Base-by-base conservation (phyloP, 495 filamentous ascomycete species). In the Xylaria telfairii region DNA sequence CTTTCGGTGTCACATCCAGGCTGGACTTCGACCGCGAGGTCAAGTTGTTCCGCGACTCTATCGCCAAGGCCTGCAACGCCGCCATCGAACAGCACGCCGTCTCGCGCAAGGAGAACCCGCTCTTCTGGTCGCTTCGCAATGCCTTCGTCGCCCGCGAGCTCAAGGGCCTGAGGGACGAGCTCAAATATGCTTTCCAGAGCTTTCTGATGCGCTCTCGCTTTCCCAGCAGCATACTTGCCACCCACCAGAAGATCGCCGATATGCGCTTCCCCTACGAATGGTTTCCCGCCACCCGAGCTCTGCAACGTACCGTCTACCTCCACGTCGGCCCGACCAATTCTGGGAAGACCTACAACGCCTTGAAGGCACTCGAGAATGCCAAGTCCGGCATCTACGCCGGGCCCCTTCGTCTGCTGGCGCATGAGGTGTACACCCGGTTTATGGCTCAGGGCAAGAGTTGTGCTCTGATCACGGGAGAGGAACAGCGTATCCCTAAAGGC, bases 271-370 rank as follows among this genome's bases (percentile, higher is more conserved):
- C 96, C 0, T 85, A 88, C 62, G 96, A 98, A 76, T 98, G 94
- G 96, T 99, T 91, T 77, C 94, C 94, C 2, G 87, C 83, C 7
- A 92, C 96, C 26, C 88, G 96, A 60, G 83, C 88, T 24, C 81
- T 94, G 67, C 91, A 95, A 76, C 87, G 96, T 44, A 95, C 88
- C 2, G 87, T 98, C 67, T 92, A 98, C 83, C 83, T 99, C 10
- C 96, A 99, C 77, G 94, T 99, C 56, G 96, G 96, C 1, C 96
- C 96, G 0, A 99, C 96, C 2, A 99, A 99, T 81, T 98, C 95
- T 6, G 96, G 96, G 67, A 99, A 99, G 82, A 99, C 96, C 3
- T 98, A 98, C 79, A 91, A 94, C 78, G 96, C 96, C 4, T 80
- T 99, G 63, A 90, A 97, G 80, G 87, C 91, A n/a, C 87, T 99